Evolutionary conservation across 768 basidiomycete species (phyloP), one percentile per base, ranked within the genome.

Genomic region (Inosperma sp.): DNA sequence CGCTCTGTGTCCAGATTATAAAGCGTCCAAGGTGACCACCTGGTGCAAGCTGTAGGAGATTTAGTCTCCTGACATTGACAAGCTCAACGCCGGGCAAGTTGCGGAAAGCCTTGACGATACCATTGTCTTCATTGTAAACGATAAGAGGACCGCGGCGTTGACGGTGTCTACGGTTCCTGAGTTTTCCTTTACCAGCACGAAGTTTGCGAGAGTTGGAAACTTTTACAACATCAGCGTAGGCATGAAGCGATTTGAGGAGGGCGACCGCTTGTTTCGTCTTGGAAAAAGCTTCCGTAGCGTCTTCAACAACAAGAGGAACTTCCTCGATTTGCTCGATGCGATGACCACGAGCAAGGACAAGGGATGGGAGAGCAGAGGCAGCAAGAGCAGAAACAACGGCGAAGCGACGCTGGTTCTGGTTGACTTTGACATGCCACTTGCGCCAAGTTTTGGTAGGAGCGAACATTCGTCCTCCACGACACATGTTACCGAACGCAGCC

Each of bases 401-500:
- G 71, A 93, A 99, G 58, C 96, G 89, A 70, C 90, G 90, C 75
- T 98, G 94, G 82, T 94, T 95, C 80, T 93, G 90, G 85, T 94
- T 94, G 55, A 97, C 90, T 79, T 97, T 99, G 78, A 98, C 89
- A 76, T 99, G 96, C 96, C 96, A 99, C 72, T 85, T 94, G 75
- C 95, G 88, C 95, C 94, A 98, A 68, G 84, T 90, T 80, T 96
- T 97, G 75, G 95, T 98, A 14, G 96, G 96, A 23, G 95, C 95
- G 74, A 99, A 98, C 96, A 99, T 98, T 68, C 96, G 93, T 78
- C 96, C 96, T 67, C 96, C 95, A 72, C 96, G 90, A 81, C 95
- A 98, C 96, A 99, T 98, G 88, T 98, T 98, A 66, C 96, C 96
- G 76, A 98, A 98, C 26, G 96, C 96, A 69, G 92, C 96, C 87